phyloP scores from a whole-genome alignment of 1,139 yeast species.

The Debaryomyces robertsiae region DNA sequence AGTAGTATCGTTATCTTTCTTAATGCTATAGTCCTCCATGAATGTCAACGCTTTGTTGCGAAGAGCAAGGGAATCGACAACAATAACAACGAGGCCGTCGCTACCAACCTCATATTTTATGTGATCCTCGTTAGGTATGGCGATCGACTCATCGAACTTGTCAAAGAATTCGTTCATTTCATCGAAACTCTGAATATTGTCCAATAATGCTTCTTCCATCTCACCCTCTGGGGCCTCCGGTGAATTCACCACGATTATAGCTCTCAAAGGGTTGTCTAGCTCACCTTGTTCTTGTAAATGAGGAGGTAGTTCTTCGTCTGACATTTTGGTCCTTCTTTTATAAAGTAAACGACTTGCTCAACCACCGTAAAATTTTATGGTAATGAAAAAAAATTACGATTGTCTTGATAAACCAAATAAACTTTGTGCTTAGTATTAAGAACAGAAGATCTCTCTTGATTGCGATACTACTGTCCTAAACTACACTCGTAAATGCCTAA shows the following conservation, averaged over 20 bases:
- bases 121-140: constrained; percentile 67
- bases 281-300: constrained; percentile 28
- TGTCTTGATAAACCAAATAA: too few species aligned
- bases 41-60: constrained; percentile 36
- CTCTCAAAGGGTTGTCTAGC: constrained; percentile 47
- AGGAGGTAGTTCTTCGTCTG: constrained; percentile 22
- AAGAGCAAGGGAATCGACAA: constrained; percentile 44
- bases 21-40: constrained; percentile 36
- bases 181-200: constrained; percentile 47
- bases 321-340: constrained; percentile 14
- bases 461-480: neutral
- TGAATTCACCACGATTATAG: constrained; percentile 42
- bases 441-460: too few species aligned
- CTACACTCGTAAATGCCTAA: neutral
- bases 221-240: constrained; percentile 45
- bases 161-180: constrained; percentile 64
- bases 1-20: constrained; percentile 11
- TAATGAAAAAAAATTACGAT: too few species aligned
- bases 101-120: constrained; percentile 73
- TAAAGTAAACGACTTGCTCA: neutral
- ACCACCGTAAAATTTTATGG: too few species aligned
- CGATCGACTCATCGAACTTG: constrained; percentile 58
- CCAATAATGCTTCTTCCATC: constrained; percentile 54
- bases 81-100: constrained; percentile 66
- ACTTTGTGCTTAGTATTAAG: too few species aligned